Conservation (phyloP, 2,329 filamentous ascomycete species). For the Neoarthrinium moseri region DNA sequence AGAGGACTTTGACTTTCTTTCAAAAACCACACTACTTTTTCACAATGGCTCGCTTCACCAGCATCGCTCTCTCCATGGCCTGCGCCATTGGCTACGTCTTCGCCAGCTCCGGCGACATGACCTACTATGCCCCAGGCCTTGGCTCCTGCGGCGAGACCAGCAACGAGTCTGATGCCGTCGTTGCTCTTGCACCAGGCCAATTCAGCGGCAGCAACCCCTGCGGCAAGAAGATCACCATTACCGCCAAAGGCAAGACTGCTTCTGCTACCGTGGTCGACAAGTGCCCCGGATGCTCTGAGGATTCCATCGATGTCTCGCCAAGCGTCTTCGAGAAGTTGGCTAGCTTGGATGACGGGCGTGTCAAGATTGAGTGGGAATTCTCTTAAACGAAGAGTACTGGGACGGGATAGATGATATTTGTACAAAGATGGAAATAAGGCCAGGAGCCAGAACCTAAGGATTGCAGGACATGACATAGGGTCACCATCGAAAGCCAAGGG, state of each 20-base stretch:
- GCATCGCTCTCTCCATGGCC: background rate
- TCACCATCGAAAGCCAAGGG: no score
- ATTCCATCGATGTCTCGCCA: constrained; percentile 28
- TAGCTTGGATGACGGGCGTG: constrained; percentile 20
- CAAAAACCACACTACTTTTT: background rate
- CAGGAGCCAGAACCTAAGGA: no score
- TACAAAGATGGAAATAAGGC: no score
- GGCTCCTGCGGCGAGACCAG: constrained; percentile 9
- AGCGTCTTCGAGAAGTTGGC: constrained; percentile 25
- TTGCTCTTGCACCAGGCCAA: background rate
- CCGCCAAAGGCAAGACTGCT: constrained; percentile 18
- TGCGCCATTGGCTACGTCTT: constrained; percentile 4
- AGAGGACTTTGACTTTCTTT: background rate
- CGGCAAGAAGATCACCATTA: constrained; percentile 11
- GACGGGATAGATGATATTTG: no score
- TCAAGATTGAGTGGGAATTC: constrained; percentile 21
- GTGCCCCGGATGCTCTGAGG: constrained; percentile 24
- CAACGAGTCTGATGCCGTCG: constrained; percentile 6
- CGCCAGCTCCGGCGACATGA: constrained; percentile 10
- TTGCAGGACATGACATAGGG: no score
- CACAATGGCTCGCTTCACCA: constrained; percentile 6
- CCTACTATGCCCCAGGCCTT: constrained; percentile 6
- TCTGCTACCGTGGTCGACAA: constrained; percentile 28
- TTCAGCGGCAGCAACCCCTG: constrained; percentile 13
- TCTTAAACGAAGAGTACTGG: no score